Base-by-base conservation (phyloP, 768 basidiomycete genomes). In the Mycena floridula region DNA sequence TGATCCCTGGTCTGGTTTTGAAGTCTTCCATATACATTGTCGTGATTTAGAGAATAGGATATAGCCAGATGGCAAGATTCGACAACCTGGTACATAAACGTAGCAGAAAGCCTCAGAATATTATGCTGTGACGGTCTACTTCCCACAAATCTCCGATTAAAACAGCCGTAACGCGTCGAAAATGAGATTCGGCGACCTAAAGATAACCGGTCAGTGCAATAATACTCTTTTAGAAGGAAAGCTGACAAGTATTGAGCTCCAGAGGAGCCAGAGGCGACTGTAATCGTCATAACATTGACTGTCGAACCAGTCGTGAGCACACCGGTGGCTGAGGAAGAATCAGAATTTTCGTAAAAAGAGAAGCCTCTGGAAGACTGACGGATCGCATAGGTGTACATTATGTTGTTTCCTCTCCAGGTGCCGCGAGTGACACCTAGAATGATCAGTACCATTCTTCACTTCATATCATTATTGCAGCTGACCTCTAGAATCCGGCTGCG, bases 321-420 rank as follows among this genome's bases (percentile, higher is more conserved):
- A 6, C 64, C 64, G 25, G 57, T 51, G 12, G 65, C 63, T 65
- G 44, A 15, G n/a, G 20, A 28, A 7, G 22, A 51, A n/a, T 18
- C 22, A 44, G 24, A 24, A 25, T 37, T 22, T 41, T 18, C 4
- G 36, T 25, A 25, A 27, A 28, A 38, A 13, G 40, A 18, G 27
- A n/a, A 39, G 6, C 41, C 12, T 25, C 23, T 15, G 9, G 35
- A 40, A 27, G n/a, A 52, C 63, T 54, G 43, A 65, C 63, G 65
- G 30, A 67, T 65, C 50, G 48, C 60, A 41, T 61, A 56, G 26
- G 60, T 64, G 42, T 67, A 67, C 50, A 59, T 27, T 35, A 58
- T 65, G 50, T 65, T 67, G 47, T 67, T 64, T 47, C 66, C 64
- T 47, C 66, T 51, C 59, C 60, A 67, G 12, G 62, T 63, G 23